Percentiles rank a stretch among this genome's conserved stretches.
Evolutionary conservation across 2,329 filamentous ascomycete genomes (phyloP).

Genomic region (Penicillium sp.): DNA sequence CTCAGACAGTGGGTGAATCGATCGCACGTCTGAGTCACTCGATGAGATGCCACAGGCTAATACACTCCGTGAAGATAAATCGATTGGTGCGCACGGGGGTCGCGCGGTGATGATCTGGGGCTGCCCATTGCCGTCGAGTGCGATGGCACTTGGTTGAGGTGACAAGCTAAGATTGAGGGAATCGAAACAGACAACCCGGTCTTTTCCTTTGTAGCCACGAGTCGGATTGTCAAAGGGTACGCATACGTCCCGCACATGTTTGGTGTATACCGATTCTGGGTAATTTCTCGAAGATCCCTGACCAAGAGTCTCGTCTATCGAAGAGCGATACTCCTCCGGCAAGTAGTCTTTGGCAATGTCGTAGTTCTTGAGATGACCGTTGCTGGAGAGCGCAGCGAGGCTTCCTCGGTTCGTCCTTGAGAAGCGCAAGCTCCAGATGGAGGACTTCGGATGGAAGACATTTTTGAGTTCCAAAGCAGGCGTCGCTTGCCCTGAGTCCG

Average conservation of each 20-base stretch:
- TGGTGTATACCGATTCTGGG: slow-evolving; percentile 46
- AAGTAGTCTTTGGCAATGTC: slow-evolving; percentile 53
- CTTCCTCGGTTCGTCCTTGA: slow-evolving; percentile 57
- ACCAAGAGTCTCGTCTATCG: slow-evolving; percentile 41
- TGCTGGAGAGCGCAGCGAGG: slow-evolving; percentile 58
- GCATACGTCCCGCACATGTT: slow-evolving; percentile 45
- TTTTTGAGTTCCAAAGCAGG: slow-evolving; percentile 58
- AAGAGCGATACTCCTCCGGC: slow-evolving; percentile 37
- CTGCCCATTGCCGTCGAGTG: slow-evolving; percentile 51
- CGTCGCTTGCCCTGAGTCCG: slow-evolving; percentile 39
- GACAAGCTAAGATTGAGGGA: slow-evolving; percentile 52
- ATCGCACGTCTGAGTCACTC: slow-evolving; percentile 29
- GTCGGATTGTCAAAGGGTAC: slow-evolving; percentile 47
- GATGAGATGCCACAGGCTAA: slow-evolving; percentile 32
- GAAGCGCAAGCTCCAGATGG: slow-evolving; percentile 62
- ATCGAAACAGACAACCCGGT: slow-evolving; percentile 59
- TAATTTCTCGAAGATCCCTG: slow-evolving; percentile 40
- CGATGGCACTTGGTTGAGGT: slow-evolving; percentile 52
- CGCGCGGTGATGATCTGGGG: slow-evolving; percentile 51
- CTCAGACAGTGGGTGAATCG: slow-evolving; percentile 31
- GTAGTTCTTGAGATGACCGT: slow-evolving; percentile 57
- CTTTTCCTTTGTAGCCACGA: slow-evolving; percentile 44
- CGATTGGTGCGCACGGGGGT: slow-evolving; percentile 37
- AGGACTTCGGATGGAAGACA: slow-evolving; percentile 51
- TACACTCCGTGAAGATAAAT: slow-evolving; percentile 37